Conservation (phyloP, 352 stramenopile genomes). For the Thraustotheca clavata region DNA sequence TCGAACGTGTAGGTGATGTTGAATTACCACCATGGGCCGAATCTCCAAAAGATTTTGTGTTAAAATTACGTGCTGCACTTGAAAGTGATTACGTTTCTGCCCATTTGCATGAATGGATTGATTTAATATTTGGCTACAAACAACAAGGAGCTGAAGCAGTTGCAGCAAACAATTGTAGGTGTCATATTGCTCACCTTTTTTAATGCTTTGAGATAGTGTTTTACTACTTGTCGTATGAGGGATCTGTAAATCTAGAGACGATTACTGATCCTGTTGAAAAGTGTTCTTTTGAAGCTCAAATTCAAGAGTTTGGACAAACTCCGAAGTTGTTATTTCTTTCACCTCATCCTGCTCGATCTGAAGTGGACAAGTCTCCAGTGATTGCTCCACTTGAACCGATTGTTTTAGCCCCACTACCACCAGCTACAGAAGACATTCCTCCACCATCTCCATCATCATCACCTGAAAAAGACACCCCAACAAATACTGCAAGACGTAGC, state of each 20-base stretch:
- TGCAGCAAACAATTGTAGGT: slow-evolving; percentile 67
- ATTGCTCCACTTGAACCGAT: slow-evolving; percentile 40
- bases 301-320: slow-evolving; percentile 90
- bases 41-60: slow-evolving; percentile 68
- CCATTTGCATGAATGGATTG: slow-evolving; percentile 74
- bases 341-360: slow-evolving; percentile 52
- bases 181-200: neutral
- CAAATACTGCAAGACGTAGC: slow-evolving; percentile 31
- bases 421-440: slow-evolving; percentile 18
- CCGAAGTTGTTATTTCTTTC: slow-evolving; percentile 67
- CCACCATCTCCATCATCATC: slow-evolving; percentile 2
- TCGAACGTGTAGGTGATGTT: slow-evolving; percentile 82
- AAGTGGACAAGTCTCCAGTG: slow-evolving; percentile 23
- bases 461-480: slow-evolving; percentile 25
- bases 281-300: slow-evolving; percentile 90
- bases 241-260: slow-evolving; percentile 74
- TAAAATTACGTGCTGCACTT: slow-evolving; percentile 58
- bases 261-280: slow-evolving; percentile 88
- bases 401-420: slow-evolving; percentile 24
- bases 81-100: slow-evolving; percentile 66
- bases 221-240: slow-evolving; percentile 85
- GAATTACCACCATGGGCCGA: slow-evolving; percentile 91
- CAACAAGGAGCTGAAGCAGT: slow-evolving; percentile 62
- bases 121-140: slow-evolving; percentile 78
- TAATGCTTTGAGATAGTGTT: slow-evolving; percentile 45